phyloP scores from a whole-genome alignment of 2,329 filamentous ascomycete species.

The Nigrospora oryzae region DNA sequence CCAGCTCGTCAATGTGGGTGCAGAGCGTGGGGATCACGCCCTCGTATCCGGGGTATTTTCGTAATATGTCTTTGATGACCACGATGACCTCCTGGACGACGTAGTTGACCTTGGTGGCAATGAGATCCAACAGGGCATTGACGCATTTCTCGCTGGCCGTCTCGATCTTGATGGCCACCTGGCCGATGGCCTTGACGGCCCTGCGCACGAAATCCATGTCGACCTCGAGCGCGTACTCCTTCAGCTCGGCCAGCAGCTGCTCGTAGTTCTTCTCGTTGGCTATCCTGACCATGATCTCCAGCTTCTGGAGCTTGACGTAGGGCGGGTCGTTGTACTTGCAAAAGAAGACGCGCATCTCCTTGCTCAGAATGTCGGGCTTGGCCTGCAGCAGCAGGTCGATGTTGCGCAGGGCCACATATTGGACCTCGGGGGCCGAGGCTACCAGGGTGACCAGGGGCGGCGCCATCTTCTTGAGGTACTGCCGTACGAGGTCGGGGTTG shows the following conservation, averaged over 20 bases:
- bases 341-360: constrained; percentile 96
- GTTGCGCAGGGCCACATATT: constrained; percentile 93
- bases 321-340: constrained; percentile 99
- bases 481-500: constrained; percentile 67
- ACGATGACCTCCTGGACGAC: constrained; percentile 97
- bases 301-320: constrained; percentile 94
- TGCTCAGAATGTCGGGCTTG: constrained; percentile 92
- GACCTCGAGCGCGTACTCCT: constrained; percentile 95
- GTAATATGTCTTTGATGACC: constrained; percentile 98
- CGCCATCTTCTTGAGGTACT: constrained; percentile 97
- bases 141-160: constrained; percentile 92
- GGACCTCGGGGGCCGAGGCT: constrained; percentile 90
- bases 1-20: constrained; percentile 92
- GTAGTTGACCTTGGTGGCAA: constrained; percentile 97
- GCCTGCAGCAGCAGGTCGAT: constrained; percentile 94
- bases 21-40: constrained; percentile 95
- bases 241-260: constrained; percentile 85
- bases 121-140: constrained; percentile 84
- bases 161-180: constrained; percentile 98
- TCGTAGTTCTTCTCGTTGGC: constrained; percentile 95
- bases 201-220: constrained; percentile 98
- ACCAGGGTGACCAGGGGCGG: constrained; percentile 92
- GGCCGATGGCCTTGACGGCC: constrained; percentile 91
- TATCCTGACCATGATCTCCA: constrained; percentile 99
- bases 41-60: constrained; percentile 96